Conservation (phyloP, 768 basidiomycete genomes). For the Boletus reticulatus region DNA sequence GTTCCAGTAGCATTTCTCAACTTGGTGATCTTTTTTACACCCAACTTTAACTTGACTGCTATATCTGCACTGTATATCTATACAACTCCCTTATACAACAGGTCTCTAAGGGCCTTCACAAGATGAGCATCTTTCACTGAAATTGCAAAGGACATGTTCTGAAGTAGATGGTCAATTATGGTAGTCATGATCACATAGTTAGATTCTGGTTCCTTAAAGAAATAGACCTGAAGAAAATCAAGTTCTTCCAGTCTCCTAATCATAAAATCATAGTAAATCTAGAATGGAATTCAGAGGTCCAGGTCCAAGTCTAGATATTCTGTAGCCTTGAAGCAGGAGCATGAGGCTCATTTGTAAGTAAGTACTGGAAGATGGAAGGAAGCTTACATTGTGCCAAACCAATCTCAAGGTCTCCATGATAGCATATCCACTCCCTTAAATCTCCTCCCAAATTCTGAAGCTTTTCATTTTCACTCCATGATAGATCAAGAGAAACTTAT, state of each 20-base stretch:
- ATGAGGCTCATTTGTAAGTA: too few species aligned
- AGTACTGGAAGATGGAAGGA: background rate
- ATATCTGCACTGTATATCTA: background rate
- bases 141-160: background rate
- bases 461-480: background rate
- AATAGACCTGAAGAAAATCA: background rate
- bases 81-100: background rate
- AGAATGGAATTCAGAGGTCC: conserved; percentile 1
- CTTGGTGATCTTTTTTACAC: background rate
- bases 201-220: background rate
- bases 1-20: background rate
- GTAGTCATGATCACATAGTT: conserved; percentile 7
- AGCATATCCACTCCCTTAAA: background rate
- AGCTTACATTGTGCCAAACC: background rate
- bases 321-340: background rate
- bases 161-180: conserved; percentile 4
- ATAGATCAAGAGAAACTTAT: background rate
- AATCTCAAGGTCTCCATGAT: background rate
- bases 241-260: conserved; percentile 1
- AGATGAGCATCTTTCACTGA: background rate
- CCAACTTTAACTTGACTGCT: background rate
- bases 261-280: conserved; percentile 1
- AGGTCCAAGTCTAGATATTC: conserved; percentile 1
- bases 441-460: conserved; percentile 1
- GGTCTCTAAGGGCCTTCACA: background rate